Conservation (phyloP, 2,329 filamentous ascomycete genomes). For the Cladosporium sp. region DNA sequence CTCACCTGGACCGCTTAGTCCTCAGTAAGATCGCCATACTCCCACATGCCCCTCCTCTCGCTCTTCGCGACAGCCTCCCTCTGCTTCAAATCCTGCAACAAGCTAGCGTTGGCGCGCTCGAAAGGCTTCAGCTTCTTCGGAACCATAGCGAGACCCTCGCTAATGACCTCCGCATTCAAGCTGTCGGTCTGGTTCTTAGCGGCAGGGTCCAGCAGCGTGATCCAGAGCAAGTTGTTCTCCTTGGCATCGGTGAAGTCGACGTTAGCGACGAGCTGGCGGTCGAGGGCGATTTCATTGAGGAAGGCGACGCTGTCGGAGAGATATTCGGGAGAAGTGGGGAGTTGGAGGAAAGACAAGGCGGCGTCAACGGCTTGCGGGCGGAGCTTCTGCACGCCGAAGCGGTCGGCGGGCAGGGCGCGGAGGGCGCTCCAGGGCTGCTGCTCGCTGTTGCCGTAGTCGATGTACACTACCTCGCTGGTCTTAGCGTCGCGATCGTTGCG, state of each 20-base stretch:
- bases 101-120: conserved; percentile 72
- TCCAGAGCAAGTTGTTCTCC: conserved; percentile 72
- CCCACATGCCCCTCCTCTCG: conserved; percentile 85
- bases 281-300: conserved; percentile 68
- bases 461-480: conserved; percentile 84
- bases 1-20: conserved; percentile 42
- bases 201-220: conserved; percentile 82
- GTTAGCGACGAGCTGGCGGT: conserved; percentile 75
- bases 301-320: conserved; percentile 73
- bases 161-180: conserved; percentile 82
- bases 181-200: conserved; percentile 53
- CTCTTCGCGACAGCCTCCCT: conserved; percentile 76
- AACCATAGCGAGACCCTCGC: conserved; percentile 83
- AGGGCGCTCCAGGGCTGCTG: conserved; percentile 79
- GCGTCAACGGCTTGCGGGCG: conserved; percentile 85
- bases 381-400: conserved; percentile 77
- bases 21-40: conserved; percentile 95
- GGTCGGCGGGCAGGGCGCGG: conserved; percentile 70
- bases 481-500: conserved; percentile 89
- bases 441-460: conserved; percentile 96
- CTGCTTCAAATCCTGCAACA: conserved; percentile 67
- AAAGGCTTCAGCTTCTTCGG: conserved; percentile 86
- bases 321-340: conserved; percentile 74
- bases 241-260: conserved; percentile 78
- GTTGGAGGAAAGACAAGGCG: conserved; percentile 80